Evolutionary conservation across 2,329 filamentous ascomycete genomes (phyloP).

Genomic region (Trichoderma simmonsii): DNA sequence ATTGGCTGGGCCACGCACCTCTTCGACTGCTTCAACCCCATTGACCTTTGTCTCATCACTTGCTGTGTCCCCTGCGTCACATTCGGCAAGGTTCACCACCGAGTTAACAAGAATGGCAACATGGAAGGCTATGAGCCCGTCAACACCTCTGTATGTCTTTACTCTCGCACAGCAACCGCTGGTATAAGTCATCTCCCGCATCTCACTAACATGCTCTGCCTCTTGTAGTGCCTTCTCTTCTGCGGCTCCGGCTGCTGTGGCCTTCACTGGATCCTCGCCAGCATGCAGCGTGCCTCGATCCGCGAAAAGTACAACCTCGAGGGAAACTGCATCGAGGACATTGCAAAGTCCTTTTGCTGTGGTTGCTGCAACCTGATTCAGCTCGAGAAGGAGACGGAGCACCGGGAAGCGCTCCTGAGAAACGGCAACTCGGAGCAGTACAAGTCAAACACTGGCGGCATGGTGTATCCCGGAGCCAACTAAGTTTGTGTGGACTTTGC

Average conservation of each 20-base stretch:
- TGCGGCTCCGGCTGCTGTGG: slow-evolving; percentile 40
- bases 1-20: slow-evolving; percentile 40
- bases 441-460: slow-evolving; percentile 21
- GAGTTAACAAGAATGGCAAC: slow-evolving; percentile 39
- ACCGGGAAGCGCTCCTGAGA: slow-evolving; percentile 31
- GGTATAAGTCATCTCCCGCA: background rate
- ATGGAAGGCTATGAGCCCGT: slow-evolving; percentile 45
- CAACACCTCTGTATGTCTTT: slow-evolving; percentile 43
- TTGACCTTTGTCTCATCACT: slow-evolving; percentile 44
- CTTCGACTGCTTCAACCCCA: slow-evolving; percentile 45
- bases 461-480: slow-evolving; percentile 20
- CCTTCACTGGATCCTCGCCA: slow-evolving; percentile 41
- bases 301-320: slow-evolving; percentile 45
- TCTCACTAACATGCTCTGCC: slow-evolving; percentile 15
- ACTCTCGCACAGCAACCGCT: background rate
- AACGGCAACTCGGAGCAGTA: slow-evolving; percentile 23
- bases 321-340: slow-evolving; percentile 42
- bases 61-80: slow-evolving; percentile 47
- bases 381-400: slow-evolving; percentile 45
- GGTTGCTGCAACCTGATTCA: slow-evolving; percentile 44
- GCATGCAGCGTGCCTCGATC: slow-evolving; percentile 45
- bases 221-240: slow-evolving; percentile 41
- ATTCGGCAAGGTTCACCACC: slow-evolving; percentile 48
- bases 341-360: slow-evolving; percentile 45
- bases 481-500: background rate